Evolutionary conservation across 176 grass and related monocot species (phyloP), one percentile per base, ranked within the genome.

Genomic region (Lolium rigidum): DNA sequence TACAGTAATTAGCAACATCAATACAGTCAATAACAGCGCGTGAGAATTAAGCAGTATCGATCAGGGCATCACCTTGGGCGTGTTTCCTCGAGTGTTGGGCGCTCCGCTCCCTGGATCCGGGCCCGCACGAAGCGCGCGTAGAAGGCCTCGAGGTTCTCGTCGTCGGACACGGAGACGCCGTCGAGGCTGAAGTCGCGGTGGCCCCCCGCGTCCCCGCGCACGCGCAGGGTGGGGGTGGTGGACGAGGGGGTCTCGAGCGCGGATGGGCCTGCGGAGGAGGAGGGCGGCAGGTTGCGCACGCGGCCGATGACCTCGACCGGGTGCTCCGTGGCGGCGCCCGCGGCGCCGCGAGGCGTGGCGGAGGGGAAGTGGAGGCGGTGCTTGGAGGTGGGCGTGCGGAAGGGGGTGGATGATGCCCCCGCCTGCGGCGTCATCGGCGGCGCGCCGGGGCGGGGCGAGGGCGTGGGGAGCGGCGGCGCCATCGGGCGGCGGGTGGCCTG

Each of bases 141-240:
- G 81, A 98, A 98, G 0, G 44, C 83, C 56, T 95, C 93, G 5
- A 98, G 86, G 37, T 91, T 87, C 78, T 98, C 96, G 1, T 85
- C 82, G 43, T 92, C 96, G 35, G 96, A 92, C 20, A 98, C 84
- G 0, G 96, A 98, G 0, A 94, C 88, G 13, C 91, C 96, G 43
- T 98, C 96, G 26, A 98, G 93, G 61, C 87, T 95, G 88, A 98
- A 98, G 44, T 98, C 96, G 28, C 93, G 93, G 90, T 91, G 94
- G 0, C 90, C 93, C 2, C 79, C 83, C 16, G 82, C 82, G 79
- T 98, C 96, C 2, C 93, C 91, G 28, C 90, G 84, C 20, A 98
- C 93, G 25, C 92, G 91, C 55, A 98, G 81, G 9, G 96, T n/a
- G n/a, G n/a, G n/a, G n/a, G n/a, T 86, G 2, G 79, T 94, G 0